These are phyloP conservation scores for Diaporthe vexans DNA, from an alignment of 2,329 filamentous ascomycete species.

Conservation along the genomic window DNA sequence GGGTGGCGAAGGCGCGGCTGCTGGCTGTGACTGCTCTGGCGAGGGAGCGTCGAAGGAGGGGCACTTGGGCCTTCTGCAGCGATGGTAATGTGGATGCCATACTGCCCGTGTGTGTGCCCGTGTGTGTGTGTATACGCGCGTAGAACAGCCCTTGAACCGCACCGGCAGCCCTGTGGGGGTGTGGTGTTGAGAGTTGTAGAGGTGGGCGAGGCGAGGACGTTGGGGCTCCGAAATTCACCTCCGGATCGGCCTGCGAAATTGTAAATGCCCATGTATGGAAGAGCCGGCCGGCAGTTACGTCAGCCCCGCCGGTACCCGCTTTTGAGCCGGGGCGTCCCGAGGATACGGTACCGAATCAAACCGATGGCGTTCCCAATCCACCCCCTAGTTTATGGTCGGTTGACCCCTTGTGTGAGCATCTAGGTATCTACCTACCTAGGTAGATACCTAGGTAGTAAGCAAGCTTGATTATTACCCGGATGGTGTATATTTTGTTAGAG, in stretches of 20 bases:
- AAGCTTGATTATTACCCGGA: too few species aligned
- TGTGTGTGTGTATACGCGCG: neutral
- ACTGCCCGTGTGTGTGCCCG: neutral
- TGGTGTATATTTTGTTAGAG: too few species aligned
- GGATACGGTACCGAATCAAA: conserved; percentile 31
- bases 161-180: neutral
- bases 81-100: conserved; percentile 59
- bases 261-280: conserved; percentile 1
- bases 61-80: conserved; percentile 58
- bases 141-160: conserved; percentile 8
- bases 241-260: conserved; percentile 39
- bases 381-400: neutral
- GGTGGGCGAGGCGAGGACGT: neutral
- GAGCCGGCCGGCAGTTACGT: conserved; percentile 32
- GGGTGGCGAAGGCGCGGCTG: conserved; percentile 61
- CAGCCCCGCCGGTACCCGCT: conserved; percentile 38
- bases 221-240: conserved; percentile 29
- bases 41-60: conserved; percentile 59
- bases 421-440: too few species aligned
- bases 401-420: neutral
- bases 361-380: conserved; percentile 10
- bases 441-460: neutral
- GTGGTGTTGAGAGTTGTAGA: neutral
- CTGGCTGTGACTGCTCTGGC: conserved; percentile 49
- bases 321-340: conserved; percentile 29